phyloP scores from a whole-genome alignment of 2,329 filamentous ascomycete genomes.

The Pseudogymnoascus sp. region DNA sequence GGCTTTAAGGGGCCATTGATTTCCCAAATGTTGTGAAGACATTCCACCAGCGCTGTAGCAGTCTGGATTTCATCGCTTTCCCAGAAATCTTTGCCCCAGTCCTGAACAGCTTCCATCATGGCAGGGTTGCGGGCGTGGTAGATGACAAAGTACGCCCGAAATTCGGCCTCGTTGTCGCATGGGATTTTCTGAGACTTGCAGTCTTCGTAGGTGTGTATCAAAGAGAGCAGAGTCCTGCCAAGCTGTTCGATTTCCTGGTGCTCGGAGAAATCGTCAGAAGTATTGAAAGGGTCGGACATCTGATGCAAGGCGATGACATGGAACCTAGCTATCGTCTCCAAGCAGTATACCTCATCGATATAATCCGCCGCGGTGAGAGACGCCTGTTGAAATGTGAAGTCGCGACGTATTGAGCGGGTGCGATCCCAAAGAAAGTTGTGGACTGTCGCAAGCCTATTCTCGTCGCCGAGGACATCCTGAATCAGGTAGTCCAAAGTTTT shows the following conservation, averaged over 20 bases:
- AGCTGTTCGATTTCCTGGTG: constrained; percentile 62
- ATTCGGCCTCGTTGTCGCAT: constrained; percentile 57
- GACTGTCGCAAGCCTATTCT: constrained; percentile 44
- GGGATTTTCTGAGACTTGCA: constrained; percentile 48
- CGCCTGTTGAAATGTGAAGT: constrained; percentile 58
- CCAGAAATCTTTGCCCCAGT: constrained; percentile 50
- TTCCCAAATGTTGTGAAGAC: constrained; percentile 49
- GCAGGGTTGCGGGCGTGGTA: constrained; percentile 52
- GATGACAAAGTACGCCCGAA: constrained; percentile 56
- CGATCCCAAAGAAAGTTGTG: constrained; percentile 63
- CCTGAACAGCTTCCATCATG: constrained; percentile 44
- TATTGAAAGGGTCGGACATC: constrained; percentile 47
- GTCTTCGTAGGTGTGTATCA: constrained; percentile 59
- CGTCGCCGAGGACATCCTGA: constrained; percentile 46
- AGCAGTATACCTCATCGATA: constrained; percentile 50
- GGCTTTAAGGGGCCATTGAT: constrained; percentile 49
- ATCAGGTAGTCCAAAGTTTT: constrained; percentile 56
- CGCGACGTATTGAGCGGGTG: constrained; percentile 57
- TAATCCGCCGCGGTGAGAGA: constrained; percentile 44
- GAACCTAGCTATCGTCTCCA: constrained; percentile 59
- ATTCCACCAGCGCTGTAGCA: constrained; percentile 51
- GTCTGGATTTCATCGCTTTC: constrained; percentile 51
- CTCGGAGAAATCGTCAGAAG: constrained; percentile 53
- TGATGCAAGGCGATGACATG: constrained; percentile 58
- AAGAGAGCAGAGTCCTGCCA: constrained; percentile 54